phyloP scores from a whole-genome alignment of 495 filamentous ascomycete genomes.

The Aspergillus mulundensis region DNA sequence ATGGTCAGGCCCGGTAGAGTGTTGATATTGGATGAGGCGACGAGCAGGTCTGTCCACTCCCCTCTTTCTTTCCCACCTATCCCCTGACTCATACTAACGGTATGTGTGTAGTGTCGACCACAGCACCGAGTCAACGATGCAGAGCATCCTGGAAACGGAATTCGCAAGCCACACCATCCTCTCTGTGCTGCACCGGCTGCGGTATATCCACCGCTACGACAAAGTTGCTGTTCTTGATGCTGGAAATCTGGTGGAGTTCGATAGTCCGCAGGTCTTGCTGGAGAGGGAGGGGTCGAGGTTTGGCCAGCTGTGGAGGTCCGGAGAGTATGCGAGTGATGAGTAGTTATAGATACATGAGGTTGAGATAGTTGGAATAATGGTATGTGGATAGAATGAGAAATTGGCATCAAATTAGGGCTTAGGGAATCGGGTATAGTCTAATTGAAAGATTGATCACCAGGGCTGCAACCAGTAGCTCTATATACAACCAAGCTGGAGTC shows the following conservation, averaged over 20 bases:
- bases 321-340: not conserved
- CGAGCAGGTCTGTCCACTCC: conserved; percentile 22
- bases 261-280: not conserved
- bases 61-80: not conserved
- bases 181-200: not conserved
- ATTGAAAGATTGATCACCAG: no score
- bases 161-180: not conserved
- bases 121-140: not conserved
- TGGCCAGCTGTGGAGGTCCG: not conserved
- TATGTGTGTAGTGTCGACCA: not conserved
- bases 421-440: no score
- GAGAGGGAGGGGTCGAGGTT: not conserved
- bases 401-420: no score
- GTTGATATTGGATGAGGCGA: conserved; percentile 26
- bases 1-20: conserved; percentile 12
- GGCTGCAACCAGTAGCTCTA: no score
- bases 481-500: no score
- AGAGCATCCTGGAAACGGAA: not conserved
- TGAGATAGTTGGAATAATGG: no score
- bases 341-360: no score
- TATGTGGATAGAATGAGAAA: no score
- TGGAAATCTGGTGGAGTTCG: not conserved
- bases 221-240: not conserved
- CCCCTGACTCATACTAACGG: no score
- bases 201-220: not conserved